Evolutionary conservation across 192 early-diverging fungal genomes (phyloP).

Genomic region (Mortierella hygrophila): DNA sequence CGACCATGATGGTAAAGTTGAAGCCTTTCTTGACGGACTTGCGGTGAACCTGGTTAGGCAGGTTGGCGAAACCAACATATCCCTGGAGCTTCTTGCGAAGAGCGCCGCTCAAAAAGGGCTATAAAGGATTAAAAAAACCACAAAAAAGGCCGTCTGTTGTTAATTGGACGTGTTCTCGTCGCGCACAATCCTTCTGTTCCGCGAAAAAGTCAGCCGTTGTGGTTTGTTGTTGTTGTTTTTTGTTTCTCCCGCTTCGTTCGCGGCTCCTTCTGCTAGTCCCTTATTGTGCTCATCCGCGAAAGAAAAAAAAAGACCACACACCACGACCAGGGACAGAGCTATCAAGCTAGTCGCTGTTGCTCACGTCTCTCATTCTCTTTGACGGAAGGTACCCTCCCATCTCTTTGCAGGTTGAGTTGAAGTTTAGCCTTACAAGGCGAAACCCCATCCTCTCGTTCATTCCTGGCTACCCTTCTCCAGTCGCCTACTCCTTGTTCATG

Average conservation of each 20-base stretch:
- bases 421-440: background rate
- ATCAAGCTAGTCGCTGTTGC: background rate
- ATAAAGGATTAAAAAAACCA: background rate
- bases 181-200: background rate
- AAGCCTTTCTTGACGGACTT: slow-evolving; percentile 96
- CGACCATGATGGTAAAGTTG: slow-evolving; percentile 96
- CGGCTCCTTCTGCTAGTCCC: background rate
- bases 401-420: too few species aligned
- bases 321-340: too few species aligned
- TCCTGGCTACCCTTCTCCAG: background rate
- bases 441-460: background rate
- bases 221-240: background rate
- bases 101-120: slow-evolving; percentile 33
- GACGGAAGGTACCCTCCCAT: too few species aligned
- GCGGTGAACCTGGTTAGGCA: slow-evolving; percentile 95
- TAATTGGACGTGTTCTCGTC: background rate
- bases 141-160: background rate
- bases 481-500: background rate
- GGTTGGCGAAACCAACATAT: slow-evolving; percentile 91
- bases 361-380: background rate
- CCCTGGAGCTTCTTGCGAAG: slow-evolving; percentile 61
- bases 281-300: too few species aligned
- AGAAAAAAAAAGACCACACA: too few species aligned
- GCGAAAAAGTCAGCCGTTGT: background rate
- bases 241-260: background rate